These are phyloP conservation scores for Backusella mclennaniae DNA, from an alignment of 192 early-diverging fungal genomes.

Conservation along the genomic window DNA sequence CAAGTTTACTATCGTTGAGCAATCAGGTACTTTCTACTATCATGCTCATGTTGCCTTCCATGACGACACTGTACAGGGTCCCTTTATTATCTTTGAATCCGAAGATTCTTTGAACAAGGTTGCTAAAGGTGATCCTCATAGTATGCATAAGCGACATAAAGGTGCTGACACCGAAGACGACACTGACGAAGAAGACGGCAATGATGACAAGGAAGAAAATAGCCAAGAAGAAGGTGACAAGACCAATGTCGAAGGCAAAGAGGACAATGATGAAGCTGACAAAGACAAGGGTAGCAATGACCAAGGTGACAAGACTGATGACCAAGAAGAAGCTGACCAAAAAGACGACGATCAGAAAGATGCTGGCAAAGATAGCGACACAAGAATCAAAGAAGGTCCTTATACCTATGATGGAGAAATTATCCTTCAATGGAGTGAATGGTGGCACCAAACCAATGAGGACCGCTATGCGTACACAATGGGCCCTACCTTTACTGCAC, in stretches of 20 bases:
- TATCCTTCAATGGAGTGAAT: conserved; percentile 27
- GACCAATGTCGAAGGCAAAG: too few relatives aligned
- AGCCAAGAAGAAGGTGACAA: too few relatives aligned
- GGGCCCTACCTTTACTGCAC: neutral
- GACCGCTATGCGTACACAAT: conserved; percentile 2
- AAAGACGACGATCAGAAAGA: neutral
- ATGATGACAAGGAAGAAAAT: too few relatives aligned
- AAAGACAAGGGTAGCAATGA: neutral
- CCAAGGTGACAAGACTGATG: neutral
- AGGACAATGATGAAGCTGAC: neutral
- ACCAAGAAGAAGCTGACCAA: neutral
- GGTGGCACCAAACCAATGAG: conserved; percentile 36
- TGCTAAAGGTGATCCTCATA: neutral
- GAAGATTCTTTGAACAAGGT: neutral
- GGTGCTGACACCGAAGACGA: neutral
- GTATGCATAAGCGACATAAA: neutral
- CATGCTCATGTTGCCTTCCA: conserved; percentile 27
- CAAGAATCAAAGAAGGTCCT: conserved; percentile 4
- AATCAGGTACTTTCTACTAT: conserved; percentile 45
- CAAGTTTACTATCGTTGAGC: conserved; percentile 35
- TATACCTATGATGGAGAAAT: conserved; percentile 44
- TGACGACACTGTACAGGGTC: conserved; percentile 9
- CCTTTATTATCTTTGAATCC: conserved; percentile 12
- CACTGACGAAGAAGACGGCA: neutral
- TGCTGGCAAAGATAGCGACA: neutral